Evolutionary conservation across 1,284 basidiomycete genomes (phyloP), one percentile per base, ranked within the genome.

Genomic region (Heterobasidion irregulare): DNA sequence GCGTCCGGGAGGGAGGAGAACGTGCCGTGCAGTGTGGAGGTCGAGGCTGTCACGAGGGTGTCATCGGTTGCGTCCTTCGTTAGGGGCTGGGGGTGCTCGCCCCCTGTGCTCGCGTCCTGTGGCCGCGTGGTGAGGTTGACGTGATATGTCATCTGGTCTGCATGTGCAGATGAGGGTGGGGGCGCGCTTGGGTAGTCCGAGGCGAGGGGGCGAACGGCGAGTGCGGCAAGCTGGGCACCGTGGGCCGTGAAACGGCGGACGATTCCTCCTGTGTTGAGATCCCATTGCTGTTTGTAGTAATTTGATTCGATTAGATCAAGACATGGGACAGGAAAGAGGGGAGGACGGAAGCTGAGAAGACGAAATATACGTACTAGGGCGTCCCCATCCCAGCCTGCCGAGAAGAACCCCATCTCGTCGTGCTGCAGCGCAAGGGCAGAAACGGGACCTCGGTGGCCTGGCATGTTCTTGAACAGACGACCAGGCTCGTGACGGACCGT

Each of bases 371-470:
- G 70, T 68, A 95, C 95, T 56, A 86, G 77, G 4, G 94, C 87
- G 58, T 90, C 84, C 3, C 92, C 89, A 67, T 99, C 97, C 95
- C 95, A 98, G 2, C 94, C 89, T 5, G 93, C 95, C 64, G 92
- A 95, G 61, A 95, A 84, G 59, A 95, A 82, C 0, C 86, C 81
- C 62, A 86, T 89, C 66, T 98, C 92, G 53, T 89, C 84, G 56
- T 87, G 80, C 56, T 86, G 78, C 56, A 99, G 72, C 0, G 86
- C 80, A 50, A 99, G 74, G 13, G 86, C 84, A n/a, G 95, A 97
- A 6, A 99, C 86, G 26, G 92, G 86, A 4, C 86, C 85, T 45
- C 81, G 82, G 58, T 94, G 92, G 0, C 81, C 84, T 56, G 72
- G 64, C 68, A 98, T 78, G 2, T 84, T 80, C 72, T 93, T 86